These are phyloP conservation scores for Saccharomycopsis sp. DNA, from an alignment of 805 yeast genomes.

Conservation along the genomic window DNA sequence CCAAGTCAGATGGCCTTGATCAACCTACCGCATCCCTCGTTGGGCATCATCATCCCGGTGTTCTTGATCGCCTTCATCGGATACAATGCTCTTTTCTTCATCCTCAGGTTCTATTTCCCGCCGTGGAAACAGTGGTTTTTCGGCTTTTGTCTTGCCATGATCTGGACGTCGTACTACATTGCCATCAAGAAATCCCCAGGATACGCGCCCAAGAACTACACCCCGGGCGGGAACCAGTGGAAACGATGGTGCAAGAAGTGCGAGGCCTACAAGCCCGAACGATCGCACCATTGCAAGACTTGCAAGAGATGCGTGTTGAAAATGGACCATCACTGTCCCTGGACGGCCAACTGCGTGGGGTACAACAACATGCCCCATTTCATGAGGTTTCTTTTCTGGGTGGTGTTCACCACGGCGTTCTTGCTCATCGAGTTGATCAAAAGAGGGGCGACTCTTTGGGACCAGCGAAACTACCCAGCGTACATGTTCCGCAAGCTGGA, in stretches of 20 bases:
- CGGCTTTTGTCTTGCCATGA: conserved; percentile 40
- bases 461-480: conserved; percentile 42
- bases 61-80: conserved; percentile 49
- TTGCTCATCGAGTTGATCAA: conserved; percentile 35
- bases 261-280: conserved; percentile 61
- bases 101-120: conserved; percentile 39
- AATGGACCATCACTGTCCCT: conserved; percentile 92
- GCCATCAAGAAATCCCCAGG: conserved; percentile 71
- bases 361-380: conserved; percentile 71
- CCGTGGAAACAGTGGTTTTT: conserved; percentile 35
- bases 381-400: conserved; percentile 64
- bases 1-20: too few species aligned
- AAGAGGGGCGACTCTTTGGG: conserved; percentile 38
- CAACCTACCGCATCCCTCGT: conserved; percentile 17
- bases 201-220: conserved; percentile 42
- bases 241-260: conserved; percentile 53
- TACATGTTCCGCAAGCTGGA: conserved; percentile 46
- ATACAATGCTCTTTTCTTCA: conserved; percentile 50
- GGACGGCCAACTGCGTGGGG: conserved; percentile 91
- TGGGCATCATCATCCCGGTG: conserved; percentile 45
- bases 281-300: conserved; percentile 79
- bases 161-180: conserved; percentile 65
- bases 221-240: conserved; percentile 10
- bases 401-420: conserved; percentile 41
- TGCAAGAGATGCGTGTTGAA: conserved; percentile 64